Conservation (phyloP, 2,329 filamentous ascomycete genomes). For the Colletotrichum chlorophyti region DNA sequence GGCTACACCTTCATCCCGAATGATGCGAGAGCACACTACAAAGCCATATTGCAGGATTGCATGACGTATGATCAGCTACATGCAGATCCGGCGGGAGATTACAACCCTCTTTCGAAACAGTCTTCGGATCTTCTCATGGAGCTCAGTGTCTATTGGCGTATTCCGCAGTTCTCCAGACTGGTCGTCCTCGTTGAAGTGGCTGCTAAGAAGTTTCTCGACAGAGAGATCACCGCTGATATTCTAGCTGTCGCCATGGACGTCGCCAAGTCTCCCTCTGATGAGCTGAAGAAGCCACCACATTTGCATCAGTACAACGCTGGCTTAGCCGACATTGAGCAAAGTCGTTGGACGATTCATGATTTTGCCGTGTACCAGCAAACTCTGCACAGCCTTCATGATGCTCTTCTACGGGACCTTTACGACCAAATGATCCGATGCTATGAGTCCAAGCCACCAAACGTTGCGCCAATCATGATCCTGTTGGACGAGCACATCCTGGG, state of each 20-base stretch:
- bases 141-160: slow-evolving; percentile 85
- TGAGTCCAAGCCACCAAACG: slow-evolving; percentile 82
- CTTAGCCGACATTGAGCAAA: slow-evolving; percentile 63
- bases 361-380: slow-evolving; percentile 76
- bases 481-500: slow-evolving; percentile 82
- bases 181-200: slow-evolving; percentile 86
- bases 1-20: slow-evolving; percentile 90
- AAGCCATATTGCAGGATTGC: slow-evolving; percentile 79
- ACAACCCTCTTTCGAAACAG: slow-evolving; percentile 72
- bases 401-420: slow-evolving; percentile 85
- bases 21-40: slow-evolving; percentile 83
- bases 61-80: slow-evolving; percentile 70
- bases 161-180: slow-evolving; percentile 82
- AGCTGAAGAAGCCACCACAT: slow-evolving; percentile 68
- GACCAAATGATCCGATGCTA: slow-evolving; percentile 88
- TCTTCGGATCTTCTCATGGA: slow-evolving; percentile 86
- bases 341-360: slow-evolving; percentile 73
- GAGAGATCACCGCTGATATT: slow-evolving; percentile 81
- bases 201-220: slow-evolving; percentile 83
- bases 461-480: slow-evolving; percentile 80
- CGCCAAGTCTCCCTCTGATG: slow-evolving; percentile 74
- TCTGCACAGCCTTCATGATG: slow-evolving; percentile 78
- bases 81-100: slow-evolving; percentile 55
- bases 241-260: slow-evolving; percentile 84
- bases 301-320: slow-evolving; percentile 59